These are phyloP conservation scores for Phytophthora kernoviae DNA, from an alignment of 352 stramenopile species.

Conservation along the genomic window DNA sequence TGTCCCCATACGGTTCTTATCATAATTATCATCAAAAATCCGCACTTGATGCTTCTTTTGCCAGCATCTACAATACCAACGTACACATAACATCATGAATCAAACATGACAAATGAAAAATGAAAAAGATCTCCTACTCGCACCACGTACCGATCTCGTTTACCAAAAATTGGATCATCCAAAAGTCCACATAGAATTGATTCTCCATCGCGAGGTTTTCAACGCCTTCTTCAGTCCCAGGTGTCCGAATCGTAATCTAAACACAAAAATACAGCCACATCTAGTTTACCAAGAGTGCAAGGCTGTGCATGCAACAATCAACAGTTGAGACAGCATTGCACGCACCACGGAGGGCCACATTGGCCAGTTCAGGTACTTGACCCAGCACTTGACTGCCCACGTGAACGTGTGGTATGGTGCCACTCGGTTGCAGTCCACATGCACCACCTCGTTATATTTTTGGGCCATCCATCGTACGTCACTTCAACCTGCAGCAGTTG, in stretches of 20 bases:
- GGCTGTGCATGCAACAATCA: constrained; percentile 1
- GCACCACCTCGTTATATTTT: constrained; percentile 67
- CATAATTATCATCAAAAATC: constrained; percentile 26
- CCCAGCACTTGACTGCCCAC: constrained; percentile 79
- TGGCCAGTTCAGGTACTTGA: constrained; percentile 80
- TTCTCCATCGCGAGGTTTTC: constrained; percentile 43
- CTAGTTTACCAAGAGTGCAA: too few relatives aligned
- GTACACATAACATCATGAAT: background rate
- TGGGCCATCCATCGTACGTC: constrained; percentile 69
- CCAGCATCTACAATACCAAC: constrained; percentile 26
- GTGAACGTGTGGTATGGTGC: constrained; percentile 79
- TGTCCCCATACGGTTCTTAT: constrained; percentile 32
- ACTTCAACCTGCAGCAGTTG: constrained; percentile 49
- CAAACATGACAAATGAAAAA: background rate
- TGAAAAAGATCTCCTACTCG: too few relatives aligned
- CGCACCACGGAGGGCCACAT: constrained; percentile 69
- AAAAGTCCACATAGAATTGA: constrained; percentile 62
- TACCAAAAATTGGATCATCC: constrained; percentile 44
- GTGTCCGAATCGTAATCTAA: constrained; percentile 66
- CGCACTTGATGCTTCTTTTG: constrained; percentile 29
- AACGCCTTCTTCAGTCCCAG: constrained; percentile 41
- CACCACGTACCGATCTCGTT: constrained; percentile 33
- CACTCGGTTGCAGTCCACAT: constrained; percentile 57
- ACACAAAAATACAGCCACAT: background rate
- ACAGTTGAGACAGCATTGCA: background rate